Percentiles rank a stretch among this genome's conserved stretches.
phyloP scores from a whole-genome alignment of 352 stramenopile species.

The Pythium aristosporum region DNA sequence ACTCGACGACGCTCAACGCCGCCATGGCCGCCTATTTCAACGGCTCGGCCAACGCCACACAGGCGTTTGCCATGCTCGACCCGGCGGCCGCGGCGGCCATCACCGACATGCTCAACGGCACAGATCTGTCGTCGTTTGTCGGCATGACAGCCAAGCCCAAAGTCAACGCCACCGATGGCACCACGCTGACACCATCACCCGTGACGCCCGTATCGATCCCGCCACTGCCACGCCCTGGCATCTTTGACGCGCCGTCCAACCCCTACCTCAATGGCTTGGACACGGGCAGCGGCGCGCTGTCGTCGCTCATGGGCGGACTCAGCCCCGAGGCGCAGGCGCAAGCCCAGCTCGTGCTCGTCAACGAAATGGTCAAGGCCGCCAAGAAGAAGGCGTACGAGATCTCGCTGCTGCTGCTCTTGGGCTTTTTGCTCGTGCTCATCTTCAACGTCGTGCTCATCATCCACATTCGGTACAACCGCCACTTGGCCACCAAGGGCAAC shows the following conservation, averaged over 20 bases:
- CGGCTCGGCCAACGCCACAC: conserved; percentile 8
- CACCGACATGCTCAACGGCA: conserved; percentile 19
- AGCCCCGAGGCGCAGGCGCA: conserved; percentile 2
- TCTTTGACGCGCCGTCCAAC: conserved; percentile 28
- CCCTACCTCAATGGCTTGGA: conserved; percentile 16
- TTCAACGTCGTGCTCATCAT: conserved; percentile 31
- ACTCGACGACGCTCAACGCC: conserved; percentile 6
- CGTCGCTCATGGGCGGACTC: conserved; percentile 15
- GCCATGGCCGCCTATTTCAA: conserved; percentile 16
- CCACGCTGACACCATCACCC: neutral
- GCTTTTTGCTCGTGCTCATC: conserved; percentile 16
- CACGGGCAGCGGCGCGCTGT: conserved; percentile 9
- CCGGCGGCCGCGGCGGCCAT: conserved; percentile 2
- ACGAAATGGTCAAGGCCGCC: conserved; percentile 11
- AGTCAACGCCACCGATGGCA: neutral
- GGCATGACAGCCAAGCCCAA: conserved; percentile 10
- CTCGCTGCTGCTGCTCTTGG: conserved; percentile 6
- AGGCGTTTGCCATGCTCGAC: conserved; percentile 10
- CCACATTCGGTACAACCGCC: conserved; percentile 59
- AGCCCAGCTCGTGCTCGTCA: conserved; percentile 7
- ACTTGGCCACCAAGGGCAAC: conserved; percentile 51
- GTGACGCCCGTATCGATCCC: conserved; percentile 10
- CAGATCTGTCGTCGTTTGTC: conserved; percentile 13
- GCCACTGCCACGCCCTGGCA: conserved; percentile 14
- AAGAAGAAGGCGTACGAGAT: conserved; percentile 10